A percentile compares a stretch with the other conserved stretches of the same genome.
phyloP scores from a whole-genome alignment of 768 basidiomycete genomes.

The Mycena epipterygia region DNA sequence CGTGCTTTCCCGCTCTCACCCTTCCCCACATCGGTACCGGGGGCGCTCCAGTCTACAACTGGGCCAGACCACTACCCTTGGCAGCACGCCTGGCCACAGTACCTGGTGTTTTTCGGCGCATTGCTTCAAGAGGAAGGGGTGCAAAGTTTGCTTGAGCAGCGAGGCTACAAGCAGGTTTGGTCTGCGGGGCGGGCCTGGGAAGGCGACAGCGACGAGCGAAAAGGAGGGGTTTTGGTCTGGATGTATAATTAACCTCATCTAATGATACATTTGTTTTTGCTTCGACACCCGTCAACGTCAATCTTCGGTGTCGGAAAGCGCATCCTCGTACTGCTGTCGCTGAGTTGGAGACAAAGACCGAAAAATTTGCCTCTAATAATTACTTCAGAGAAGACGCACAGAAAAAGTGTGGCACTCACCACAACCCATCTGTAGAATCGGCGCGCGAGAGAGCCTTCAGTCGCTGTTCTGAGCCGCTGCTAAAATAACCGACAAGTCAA shows the following conservation, averaged over 20 bases:
- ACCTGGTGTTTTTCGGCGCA: conserved; percentile 88
- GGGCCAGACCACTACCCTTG: conserved; percentile 59
- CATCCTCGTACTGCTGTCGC: conserved; percentile 19
- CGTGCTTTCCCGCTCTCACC: conserved; percentile 74
- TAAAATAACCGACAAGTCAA: not conserved
- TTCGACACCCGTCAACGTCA: no score
- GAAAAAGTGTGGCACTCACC: not conserved
- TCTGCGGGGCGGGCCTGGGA: conserved; percentile 76
- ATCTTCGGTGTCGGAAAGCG: conserved; percentile 28
- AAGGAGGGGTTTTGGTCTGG: conserved; percentile 83
- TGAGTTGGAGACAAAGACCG: not conserved
- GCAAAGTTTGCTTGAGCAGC: conserved; percentile 56
- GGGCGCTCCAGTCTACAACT: conserved; percentile 39
- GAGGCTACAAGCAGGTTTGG: conserved; percentile 79
- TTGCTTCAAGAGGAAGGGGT: conserved; percentile 71
- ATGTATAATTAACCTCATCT: conserved; percentile 45
- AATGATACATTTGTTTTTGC: not conserved
- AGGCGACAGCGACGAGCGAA: conserved; percentile 77
- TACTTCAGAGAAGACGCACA: not conserved
- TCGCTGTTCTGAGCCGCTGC: not conserved
- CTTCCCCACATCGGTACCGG: conserved; percentile 65
- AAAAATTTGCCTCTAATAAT: conserved; percentile 9
- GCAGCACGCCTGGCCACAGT: conserved; percentile 84
- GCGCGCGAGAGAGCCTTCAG: not conserved
- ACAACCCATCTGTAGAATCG: conserved; percentile 17